These are phyloP conservation scores for Macrophomina pseudophaseolina DNA, from an alignment of 2,329 filamentous ascomycete genomes.

Conservation along the genomic window DNA sequence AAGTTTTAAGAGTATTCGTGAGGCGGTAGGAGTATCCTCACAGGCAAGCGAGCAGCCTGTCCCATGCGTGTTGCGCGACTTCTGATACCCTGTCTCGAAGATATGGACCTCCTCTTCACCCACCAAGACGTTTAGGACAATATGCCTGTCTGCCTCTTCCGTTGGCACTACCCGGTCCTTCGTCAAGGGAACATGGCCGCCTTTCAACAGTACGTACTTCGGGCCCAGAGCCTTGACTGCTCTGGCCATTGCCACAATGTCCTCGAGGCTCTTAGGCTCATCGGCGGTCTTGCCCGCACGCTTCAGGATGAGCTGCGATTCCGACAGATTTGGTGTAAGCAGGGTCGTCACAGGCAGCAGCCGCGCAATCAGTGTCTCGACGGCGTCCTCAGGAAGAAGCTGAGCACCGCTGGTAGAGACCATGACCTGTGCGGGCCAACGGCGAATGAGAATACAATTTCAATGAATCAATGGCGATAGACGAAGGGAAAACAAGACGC, in stretches of 20 bases:
- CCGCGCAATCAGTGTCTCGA: constrained; percentile 62
- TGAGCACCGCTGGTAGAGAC: constrained; percentile 79
- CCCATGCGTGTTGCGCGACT: constrained; percentile 84
- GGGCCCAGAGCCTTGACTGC: constrained; percentile 72
- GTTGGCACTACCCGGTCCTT: constrained; percentile 65
- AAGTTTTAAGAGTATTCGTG: neutral
- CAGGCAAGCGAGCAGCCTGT: constrained; percentile 92
- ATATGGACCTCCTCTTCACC: constrained; percentile 64
- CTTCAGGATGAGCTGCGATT: constrained; percentile 69
- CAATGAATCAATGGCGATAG: neutral
- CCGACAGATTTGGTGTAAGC: constrained; percentile 78
- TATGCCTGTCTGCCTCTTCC: constrained; percentile 62
- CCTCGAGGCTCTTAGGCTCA: constrained; percentile 63
- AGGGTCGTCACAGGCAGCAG: constrained; percentile 71
- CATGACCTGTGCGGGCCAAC: constrained; percentile 72
- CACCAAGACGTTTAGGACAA: constrained; percentile 79
- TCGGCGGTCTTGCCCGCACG: constrained; percentile 52
- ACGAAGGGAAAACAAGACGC: constrained; percentile 37
- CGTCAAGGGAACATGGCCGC: constrained; percentile 83
- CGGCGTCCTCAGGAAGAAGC: constrained; percentile 69
- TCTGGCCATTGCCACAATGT: constrained; percentile 72
- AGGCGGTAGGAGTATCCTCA: constrained; percentile 29
- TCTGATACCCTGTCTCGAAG: constrained; percentile 73
- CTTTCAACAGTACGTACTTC: constrained; percentile 83
- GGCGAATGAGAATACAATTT: neutral